These are phyloP conservation scores for Phaeosphaeria sp. DNA, from an alignment of 2,329 filamentous ascomycete genomes.

Conservation along the genomic window DNA sequence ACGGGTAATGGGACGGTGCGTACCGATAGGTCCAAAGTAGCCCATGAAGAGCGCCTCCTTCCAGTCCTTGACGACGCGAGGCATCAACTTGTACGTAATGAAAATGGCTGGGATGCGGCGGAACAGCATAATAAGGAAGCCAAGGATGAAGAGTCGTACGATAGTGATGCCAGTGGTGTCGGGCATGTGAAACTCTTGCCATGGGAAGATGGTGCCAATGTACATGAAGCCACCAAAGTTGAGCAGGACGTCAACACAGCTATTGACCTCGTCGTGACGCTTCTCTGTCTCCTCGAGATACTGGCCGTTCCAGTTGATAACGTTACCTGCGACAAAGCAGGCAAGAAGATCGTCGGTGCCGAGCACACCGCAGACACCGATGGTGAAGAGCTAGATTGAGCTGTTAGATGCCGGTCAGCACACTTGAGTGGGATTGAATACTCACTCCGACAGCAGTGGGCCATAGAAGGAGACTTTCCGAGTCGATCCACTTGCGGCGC, in stretches of 20 bases:
- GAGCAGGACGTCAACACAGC: slow-evolving; percentile 63
- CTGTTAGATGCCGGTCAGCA: not conserved
- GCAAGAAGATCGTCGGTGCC: slow-evolving; percentile 67
- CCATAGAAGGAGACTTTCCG: slow-evolving; percentile 62
- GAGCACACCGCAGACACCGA: slow-evolving; percentile 64
- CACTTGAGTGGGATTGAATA: not conserved
- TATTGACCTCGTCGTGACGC: slow-evolving; percentile 68
- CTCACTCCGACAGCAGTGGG: slow-evolving; percentile 49
- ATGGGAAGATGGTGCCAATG: slow-evolving; percentile 63
- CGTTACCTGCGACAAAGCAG: slow-evolving; percentile 66
- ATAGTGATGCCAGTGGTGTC: slow-evolving; percentile 61
- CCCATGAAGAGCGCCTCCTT: slow-evolving; percentile 68
- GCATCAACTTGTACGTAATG: slow-evolving; percentile 63
- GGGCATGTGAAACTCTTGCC: slow-evolving; percentile 61
- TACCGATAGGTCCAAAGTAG: slow-evolving; percentile 56
- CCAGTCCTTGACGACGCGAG: slow-evolving; percentile 57
- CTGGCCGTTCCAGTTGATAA: slow-evolving; percentile 67
- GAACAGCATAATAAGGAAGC: slow-evolving; percentile 61
- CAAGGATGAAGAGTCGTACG: slow-evolving; percentile 59
- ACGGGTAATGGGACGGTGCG: not conserved
- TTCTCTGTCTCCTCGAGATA: slow-evolving; percentile 63
- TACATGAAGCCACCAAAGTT: slow-evolving; percentile 69
- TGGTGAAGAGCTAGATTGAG: slow-evolving; percentile 60
- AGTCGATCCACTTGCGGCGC: slow-evolving; percentile 57
- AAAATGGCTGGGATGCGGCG: slow-evolving; percentile 65